Base-by-base conservation (phyloP, 805 yeast species). In the Metschnikowia amazonensis region DNA sequence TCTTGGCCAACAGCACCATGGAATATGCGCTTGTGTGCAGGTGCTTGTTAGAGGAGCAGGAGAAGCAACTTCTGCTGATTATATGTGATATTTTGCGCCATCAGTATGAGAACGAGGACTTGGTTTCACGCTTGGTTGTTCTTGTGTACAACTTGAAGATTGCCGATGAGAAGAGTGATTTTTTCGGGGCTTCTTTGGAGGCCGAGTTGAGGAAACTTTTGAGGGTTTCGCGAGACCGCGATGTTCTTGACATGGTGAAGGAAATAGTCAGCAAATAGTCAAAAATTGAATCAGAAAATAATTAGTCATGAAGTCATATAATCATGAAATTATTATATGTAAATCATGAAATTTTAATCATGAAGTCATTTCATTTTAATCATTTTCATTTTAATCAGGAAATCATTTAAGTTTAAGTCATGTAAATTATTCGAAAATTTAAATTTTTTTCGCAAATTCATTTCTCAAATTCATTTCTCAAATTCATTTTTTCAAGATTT, bases 1-100 rank as follows among this genome's bases (percentile, higher is more conserved):
- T 70, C 23, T 48, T 71, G 24, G 74, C 70, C 4, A 71, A 69
- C 49, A 72, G 74, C 3, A 67, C 72, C 1, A 58, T 67, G 34
- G 73, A 65, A 32, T 68, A 51, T 46, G 70, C 64, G 6, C 59
- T 70, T 62, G 66, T 71, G n/a, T 50, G 60, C 3, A 53, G 54
- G 34, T 54, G 64, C 0, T 37, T 70, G 7, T 42, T 62, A 6
- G 43, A 49, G 7, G 14, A 30, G 23, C 35, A 39, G 10, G 44
- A 59, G 5, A 52, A 44, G 2, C 37, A 42, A 2, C 35, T 62
- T 3, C 38, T 58, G 2, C 42, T 30, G 3, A 59, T 53, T n/a
- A 29, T 64, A 0, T 43, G 48, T 1, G 52, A 57, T 8, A 60
- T 70, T 3, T 53, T 68, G 14, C 32, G 32, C 1, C 40, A 50